Evolutionary conservation across 176 grass and related monocot species (phyloP).

Genomic region (Olyra latifolia): DNA sequence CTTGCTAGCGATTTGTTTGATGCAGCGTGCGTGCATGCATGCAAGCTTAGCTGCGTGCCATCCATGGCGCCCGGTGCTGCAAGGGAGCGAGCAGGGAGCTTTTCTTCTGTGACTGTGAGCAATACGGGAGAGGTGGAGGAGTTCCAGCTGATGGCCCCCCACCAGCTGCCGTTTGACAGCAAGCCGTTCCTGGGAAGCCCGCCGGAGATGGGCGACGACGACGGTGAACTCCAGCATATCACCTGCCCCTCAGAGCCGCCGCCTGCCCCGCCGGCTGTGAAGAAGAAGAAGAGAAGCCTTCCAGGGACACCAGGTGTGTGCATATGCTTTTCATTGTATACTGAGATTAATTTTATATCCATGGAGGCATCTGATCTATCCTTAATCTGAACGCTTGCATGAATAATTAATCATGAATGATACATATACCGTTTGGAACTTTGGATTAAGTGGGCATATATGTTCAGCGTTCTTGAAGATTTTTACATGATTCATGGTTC

Average conservation of each 20-base stretch:
- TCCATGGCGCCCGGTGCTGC: conserved; percentile 45
- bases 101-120: conserved; percentile 39
- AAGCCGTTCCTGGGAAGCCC: conserved; percentile 15
- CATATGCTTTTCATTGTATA: background rate
- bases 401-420: background rate
- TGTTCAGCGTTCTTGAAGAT: background rate
- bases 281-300: conserved; percentile 82
- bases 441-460: background rate
- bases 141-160: conserved; percentile 11
- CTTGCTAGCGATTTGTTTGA: background rate
- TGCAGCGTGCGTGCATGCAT: conserved; percentile 6
- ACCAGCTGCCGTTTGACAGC: conserved; percentile 24
- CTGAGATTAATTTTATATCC: background rate
- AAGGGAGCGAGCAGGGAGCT: conserved; percentile 44
- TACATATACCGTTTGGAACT: background rate
- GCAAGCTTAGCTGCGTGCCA: background rate
- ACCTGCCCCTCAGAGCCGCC: background rate
- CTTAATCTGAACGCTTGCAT: background rate
- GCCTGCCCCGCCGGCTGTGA: conserved; percentile 18
- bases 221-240: conserved; percentile 27
- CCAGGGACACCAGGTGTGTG: conserved; percentile 86
- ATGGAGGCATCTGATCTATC: background rate
- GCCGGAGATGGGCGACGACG: conserved; percentile 10
- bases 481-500: background rate
- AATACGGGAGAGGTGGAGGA: conserved; percentile 35